A percentile compares a stretch with the other conserved stretches of the same genome.
Evolutionary conservation across 1,284 basidiomycete genomes (phyloP).

Genomic region (Ceratorhiza oryzae-sativae): DNA sequence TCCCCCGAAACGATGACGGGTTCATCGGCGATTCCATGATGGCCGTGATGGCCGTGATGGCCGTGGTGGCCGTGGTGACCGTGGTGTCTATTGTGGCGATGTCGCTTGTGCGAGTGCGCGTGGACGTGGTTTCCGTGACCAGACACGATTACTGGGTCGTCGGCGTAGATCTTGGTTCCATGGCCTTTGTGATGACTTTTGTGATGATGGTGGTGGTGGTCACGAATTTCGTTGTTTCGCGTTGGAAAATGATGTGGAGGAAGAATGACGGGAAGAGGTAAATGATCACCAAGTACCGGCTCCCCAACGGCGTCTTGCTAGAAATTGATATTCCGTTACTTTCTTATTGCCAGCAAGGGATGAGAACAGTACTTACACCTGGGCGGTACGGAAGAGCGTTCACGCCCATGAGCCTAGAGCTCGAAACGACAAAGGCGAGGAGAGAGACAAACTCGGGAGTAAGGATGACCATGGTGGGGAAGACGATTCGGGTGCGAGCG

Average conservation of each 20-base stretch:
- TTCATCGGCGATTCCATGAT: conserved; percentile 8
- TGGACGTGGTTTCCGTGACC: conserved; percentile 31
- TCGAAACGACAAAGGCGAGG: conserved; percentile 29
- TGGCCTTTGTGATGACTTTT: conserved; percentile 6
- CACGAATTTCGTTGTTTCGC: background rate
- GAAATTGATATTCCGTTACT: background rate
- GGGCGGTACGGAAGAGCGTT: conserved; percentile 15
- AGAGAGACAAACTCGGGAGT: conserved; percentile 20
- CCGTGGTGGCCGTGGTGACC: conserved; percentile 3
- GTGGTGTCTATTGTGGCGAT: background rate
- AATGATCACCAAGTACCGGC: background rate
- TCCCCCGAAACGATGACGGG: conserved; percentile 23
- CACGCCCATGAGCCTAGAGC: conserved; percentile 10
- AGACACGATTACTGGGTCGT: conserved; percentile 27
- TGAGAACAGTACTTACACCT: conserved; percentile 2
- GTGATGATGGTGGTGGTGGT: conserved; percentile 16
- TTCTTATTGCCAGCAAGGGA: background rate
- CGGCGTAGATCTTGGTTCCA: conserved; percentile 23
- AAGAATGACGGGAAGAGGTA: conserved; percentile 26
- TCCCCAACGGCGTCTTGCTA: background rate
- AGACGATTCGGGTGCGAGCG: background rate
- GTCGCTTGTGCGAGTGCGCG: conserved; percentile 4
- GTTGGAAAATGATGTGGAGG: background rate
- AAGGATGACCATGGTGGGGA: conserved; percentile 19
- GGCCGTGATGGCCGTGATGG: conserved; percentile 4